Evolutionary conservation across 2,329 filamentous ascomycete genomes (phyloP).

Genomic region (Aspergillus sp.): DNA sequence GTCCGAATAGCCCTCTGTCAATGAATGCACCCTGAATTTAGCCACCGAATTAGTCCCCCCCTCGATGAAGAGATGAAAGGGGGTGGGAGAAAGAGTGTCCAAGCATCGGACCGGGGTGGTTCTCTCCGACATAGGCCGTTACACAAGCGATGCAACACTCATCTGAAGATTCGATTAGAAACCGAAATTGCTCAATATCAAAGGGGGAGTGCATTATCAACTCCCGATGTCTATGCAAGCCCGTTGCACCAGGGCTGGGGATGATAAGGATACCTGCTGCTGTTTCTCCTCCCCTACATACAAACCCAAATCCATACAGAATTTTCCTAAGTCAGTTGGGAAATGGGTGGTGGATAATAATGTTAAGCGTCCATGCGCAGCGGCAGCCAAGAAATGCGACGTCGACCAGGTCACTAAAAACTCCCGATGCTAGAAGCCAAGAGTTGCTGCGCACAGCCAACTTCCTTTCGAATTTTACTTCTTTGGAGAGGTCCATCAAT

Average conservation of each 20-base stretch:
- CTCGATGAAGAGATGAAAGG: not conserved
- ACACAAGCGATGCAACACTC: not conserved
- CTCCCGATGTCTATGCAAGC: not conserved
- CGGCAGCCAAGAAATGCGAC: constrained; percentile 3
- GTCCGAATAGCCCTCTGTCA: no score
- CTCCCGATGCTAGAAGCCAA: constrained; percentile 1
- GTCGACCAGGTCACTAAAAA: constrained; percentile 1
- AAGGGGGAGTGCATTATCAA: not conserved
- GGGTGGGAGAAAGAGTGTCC: not conserved
- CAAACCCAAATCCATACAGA: not conserved
- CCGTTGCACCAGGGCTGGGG: not conserved
- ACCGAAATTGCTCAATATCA: not conserved
- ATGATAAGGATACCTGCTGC: not conserved
- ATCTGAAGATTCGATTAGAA: not conserved
- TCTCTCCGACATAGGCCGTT: not conserved
- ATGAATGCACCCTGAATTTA: no score
- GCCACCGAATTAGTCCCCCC: no score
- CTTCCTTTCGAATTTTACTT: not conserved
- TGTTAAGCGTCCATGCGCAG: not conserved
- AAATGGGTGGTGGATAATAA: not conserved
- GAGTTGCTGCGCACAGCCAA: not conserved
- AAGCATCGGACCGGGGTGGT: no score
- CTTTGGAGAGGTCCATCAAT: not conserved
- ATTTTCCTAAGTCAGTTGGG: not conserved
- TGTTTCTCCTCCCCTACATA: not conserved